Evolutionary conservation across 2,329 filamentous ascomycete genomes (phyloP), one percentile per base, ranked within the genome.

Genomic region (Botrytis fragariae): DNA sequence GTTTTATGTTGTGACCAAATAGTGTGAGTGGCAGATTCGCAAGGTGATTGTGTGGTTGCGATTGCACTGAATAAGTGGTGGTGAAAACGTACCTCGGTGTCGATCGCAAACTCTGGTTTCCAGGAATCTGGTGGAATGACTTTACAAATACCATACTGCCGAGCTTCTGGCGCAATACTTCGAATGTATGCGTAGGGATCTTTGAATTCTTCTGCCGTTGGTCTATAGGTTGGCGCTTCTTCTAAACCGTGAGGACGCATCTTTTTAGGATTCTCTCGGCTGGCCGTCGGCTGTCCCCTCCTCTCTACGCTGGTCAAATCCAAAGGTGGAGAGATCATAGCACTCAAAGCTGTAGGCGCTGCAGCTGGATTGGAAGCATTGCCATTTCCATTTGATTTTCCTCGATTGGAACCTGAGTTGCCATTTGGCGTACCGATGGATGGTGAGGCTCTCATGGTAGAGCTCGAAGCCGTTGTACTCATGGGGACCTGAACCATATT

Each of bases 41-140:
- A n/a, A 12, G n/a, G 29, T 44, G 5, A 65, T 68, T 45, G 39
- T 68, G 45, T n/a, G 39, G 22, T 35, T 22, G 61, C 32, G 44
- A 60, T 69, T 32, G 57, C 51, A 60, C 64, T 29, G 25, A 18
- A 35, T 48, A 20, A 42, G 70, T 35, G 16, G 48, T 54, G 59
- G 63, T 69, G 48, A 44, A 42, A 54, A 75, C 80, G 62, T 86
- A 98, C 95, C 90, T 98, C 94, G 35, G 95, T 98, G 81, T 99
- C 94, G 80, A 99, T 97, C 61, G 95, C 95, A 82, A 99, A 98
- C 25, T 94, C 88, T 12, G 96, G 96, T 79, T 97, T 95, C 96
- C 96, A 99, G 48, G 88, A 90, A 76, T 96, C 93, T 0, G 96
- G 96, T 8, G 96, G 96, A 73, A 99, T 93, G 75, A 99, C 93